A percentile compares a stretch with the other conserved stretches of the same genome.
Evolutionary conservation across 345 rosid genomes (phyloP).

Genomic region (Conringia planisiliqua): DNA sequence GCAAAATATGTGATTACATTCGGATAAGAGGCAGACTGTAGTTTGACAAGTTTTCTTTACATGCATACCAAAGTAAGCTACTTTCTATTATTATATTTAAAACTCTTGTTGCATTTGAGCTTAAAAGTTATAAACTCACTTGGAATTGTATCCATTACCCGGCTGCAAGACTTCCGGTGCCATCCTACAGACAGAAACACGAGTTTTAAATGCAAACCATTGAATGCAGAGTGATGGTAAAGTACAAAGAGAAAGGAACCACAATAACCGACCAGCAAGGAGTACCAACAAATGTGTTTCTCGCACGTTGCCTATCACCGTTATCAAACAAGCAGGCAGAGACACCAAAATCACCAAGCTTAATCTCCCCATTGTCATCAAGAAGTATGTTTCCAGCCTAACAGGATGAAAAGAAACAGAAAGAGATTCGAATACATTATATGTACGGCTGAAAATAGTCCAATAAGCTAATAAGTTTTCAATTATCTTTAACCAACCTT

Average conservation of each 20-base stretch:
- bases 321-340: conserved; percentile 98
- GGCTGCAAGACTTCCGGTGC: conserved; percentile 99
- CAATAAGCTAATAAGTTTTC: conserved; percentile 6
- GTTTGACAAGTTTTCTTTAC: background rate
- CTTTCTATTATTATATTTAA: background rate
- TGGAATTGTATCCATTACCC: conserved; percentile 95
- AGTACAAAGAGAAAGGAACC: background rate
- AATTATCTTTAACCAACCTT: conserved; percentile 49
- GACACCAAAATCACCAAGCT: conserved; percentile 98
- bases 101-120: background rate
- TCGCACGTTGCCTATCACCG: conserved; percentile 92
- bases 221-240: background rate
- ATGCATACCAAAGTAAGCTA: conserved; percentile 6
- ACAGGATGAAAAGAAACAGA: conserved; percentile 25
- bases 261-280: conserved; percentile 82
- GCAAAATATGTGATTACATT: background rate
- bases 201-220: background rate
- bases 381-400: conserved; percentile 98
- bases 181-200: conserved; percentile 65
- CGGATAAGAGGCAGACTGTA: background rate
- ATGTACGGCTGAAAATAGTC: background rate
- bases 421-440: background rate
- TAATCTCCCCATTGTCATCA: conserved; percentile 72
- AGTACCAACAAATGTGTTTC: conserved; percentile 98
- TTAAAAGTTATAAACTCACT: conserved; percentile 49